Evolutionary conservation across 169 alveolate species (phyloP), one percentile per base, ranked within the genome.

Genomic region (Plasmodium reichenowi): DNA sequence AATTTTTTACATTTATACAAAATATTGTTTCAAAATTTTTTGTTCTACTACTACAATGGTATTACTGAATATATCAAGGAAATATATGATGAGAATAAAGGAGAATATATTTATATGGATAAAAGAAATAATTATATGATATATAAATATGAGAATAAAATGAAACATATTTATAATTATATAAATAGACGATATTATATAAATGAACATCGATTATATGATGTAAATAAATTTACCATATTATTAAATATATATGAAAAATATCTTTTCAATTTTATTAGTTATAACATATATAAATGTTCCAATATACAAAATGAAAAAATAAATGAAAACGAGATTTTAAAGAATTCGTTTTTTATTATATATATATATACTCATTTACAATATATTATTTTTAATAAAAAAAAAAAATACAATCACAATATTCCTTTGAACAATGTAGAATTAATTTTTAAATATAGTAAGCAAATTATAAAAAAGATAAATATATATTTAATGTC

Each of bases 181-280:
- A 50, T 78, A 22, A 78, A 66, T 29, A 71, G 54, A 78, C 64
- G 78, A 22, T 78, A 64, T 26, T 78, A 63, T 52, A 54, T 78
- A 64, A 78, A 66, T 68, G 47, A 70, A n/a, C 66, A 67, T 4
- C 13, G 6, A 12, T 29, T 78, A 45, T 52, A 38, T 54, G 71
- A 78, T 60, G 29, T 67, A 20, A 78, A 76, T 22, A 78, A 20
- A 8, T 78, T 58, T n/a, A 78, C 89, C 1, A 78, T 78, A 32
- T 5, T 78, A 32, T 67, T 78, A 78, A 78, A 78, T 45, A 15
- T 78, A 10, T 78, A 59, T 52, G 70, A 47, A 12, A 78, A 78
- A 29, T 78, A 47, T 66, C 24, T 78, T 20, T 43, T 66, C 52
- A 54, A 78, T 2, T 2, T 64, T 43, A 52, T 78, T 29, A 45